A percentile compares a stretch with the other conserved stretches of the same genome.
Conservation (phyloP, 495 filamentous ascomycete species). For the Bathelium albidoporum region DNA sequence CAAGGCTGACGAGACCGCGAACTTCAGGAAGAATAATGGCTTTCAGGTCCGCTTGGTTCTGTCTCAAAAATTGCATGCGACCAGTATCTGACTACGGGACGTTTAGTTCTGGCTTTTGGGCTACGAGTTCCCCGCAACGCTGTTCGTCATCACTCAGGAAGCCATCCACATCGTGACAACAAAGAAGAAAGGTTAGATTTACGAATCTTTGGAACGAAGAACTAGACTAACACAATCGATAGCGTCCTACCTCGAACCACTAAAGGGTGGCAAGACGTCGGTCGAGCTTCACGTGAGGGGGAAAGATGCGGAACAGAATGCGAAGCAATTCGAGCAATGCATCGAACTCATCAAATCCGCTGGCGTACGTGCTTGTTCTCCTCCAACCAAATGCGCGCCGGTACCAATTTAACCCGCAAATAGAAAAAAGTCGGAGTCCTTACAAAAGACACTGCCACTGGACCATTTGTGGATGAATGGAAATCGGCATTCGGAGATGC, state of each 20-base stretch:
- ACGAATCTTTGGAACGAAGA: background rate
- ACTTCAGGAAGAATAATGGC: conserved; percentile 88
- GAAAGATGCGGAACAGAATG: conserved; percentile 82
- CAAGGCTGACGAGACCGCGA: conserved; percentile 76
- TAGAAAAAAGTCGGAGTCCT: conserved; percentile 84
- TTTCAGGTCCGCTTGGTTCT: conserved; percentile 63
- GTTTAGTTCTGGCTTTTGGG: conserved; percentile 92
- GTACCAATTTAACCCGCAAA: conserved; percentile 11
- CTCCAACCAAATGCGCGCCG: background rate
- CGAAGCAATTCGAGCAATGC: conserved; percentile 74
- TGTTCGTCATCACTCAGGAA: conserved; percentile 84
- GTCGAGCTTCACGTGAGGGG: conserved; percentile 81
- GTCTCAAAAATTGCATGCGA: background rate
- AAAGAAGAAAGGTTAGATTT: conserved; percentile 75
- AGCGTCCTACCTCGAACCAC: conserved; percentile 87
- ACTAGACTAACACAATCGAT: background rate
- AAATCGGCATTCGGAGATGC: conserved; percentile 66
- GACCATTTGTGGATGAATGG: conserved; percentile 95
- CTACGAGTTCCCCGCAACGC: conserved; percentile 94
- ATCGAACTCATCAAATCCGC: conserved; percentile 74
- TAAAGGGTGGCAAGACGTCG: conserved; percentile 84
- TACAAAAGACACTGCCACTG: conserved; percentile 69
- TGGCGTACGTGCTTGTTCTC: conserved; percentile 62
- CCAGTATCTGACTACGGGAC: conserved; percentile 18
- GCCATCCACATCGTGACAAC: conserved; percentile 85